Evolutionary conservation across 805 yeast genomes (phyloP).

Genomic region (Debaryomyces maramus): DNA sequence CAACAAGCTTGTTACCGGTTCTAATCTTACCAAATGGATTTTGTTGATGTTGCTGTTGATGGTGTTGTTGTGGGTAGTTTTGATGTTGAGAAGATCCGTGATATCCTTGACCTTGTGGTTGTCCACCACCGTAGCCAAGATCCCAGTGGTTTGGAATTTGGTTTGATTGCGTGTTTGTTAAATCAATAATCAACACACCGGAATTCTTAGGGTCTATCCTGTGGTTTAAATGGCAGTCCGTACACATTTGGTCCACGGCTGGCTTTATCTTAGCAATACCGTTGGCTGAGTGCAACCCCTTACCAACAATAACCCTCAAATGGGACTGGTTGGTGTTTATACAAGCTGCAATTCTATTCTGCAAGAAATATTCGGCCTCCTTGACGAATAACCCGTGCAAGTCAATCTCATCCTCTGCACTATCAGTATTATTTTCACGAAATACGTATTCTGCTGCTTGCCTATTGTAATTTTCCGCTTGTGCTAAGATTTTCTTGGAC

Average conservation of each 20-base stretch:
- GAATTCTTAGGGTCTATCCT: slow-evolving; percentile 68
- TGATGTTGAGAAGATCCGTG: slow-evolving; percentile 22
- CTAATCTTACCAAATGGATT: slow-evolving; percentile 20
- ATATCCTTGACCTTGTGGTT: slow-evolving; percentile 19
- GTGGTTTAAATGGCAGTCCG: slow-evolving; percentile 59
- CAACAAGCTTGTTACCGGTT: slow-evolving; percentile 30
- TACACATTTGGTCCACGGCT: slow-evolving; percentile 78
- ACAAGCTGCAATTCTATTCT: slow-evolving; percentile 69
- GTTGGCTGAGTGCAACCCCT: slow-evolving; percentile 79
- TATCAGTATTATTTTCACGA: slow-evolving; percentile 82
- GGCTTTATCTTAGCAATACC: slow-evolving; percentile 89
- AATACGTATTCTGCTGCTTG: slow-evolving; percentile 92
- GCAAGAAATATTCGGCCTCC: slow-evolving; percentile 80
- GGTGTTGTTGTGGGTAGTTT: slow-evolving; percentile 24
- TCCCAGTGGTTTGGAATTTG: slow-evolving; percentile 38
- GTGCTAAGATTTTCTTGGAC: slow-evolving; percentile 56
- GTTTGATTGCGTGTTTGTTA: slow-evolving; percentile 28
- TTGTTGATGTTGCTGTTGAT: slow-evolving; percentile 20
- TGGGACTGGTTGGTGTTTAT: slow-evolving; percentile 57
- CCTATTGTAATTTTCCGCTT: slow-evolving; percentile 69
- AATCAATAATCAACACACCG: slow-evolving; percentile 77
- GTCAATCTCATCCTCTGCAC: slow-evolving; percentile 85
- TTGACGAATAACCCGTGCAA: slow-evolving; percentile 88
- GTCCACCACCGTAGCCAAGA: slow-evolving; percentile 4
- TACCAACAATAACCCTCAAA: slow-evolving; percentile 86